phyloP scores from a whole-genome alignment of 2,329 filamentous ascomycete species.

The Zymoseptoria brevis region DNA sequence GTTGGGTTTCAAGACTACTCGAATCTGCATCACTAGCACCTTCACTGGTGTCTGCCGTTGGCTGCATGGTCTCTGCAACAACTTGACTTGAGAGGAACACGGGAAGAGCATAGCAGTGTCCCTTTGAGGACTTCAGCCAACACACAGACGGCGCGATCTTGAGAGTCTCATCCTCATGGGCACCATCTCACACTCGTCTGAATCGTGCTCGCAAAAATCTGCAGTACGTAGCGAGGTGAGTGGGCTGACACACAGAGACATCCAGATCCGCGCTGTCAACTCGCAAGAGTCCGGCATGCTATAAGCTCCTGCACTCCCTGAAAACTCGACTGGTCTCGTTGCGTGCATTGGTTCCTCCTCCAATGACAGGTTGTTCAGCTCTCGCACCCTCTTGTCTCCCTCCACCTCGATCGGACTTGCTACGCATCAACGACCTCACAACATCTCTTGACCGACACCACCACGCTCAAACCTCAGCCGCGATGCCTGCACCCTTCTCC shows the following conservation, averaged over 20 bases:
- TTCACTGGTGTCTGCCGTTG: conserved; percentile 26
- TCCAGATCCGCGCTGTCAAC: conserved; percentile 25
- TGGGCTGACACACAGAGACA: conserved; percentile 37
- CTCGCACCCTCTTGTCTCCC: conserved; percentile 12
- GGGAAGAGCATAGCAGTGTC: conserved; percentile 17
- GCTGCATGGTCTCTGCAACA: not conserved
- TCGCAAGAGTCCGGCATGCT: conserved; percentile 17
- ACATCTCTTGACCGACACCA: conserved; percentile 2
- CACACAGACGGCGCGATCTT: conserved; percentile 37
- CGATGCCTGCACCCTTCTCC: conserved; percentile 45
- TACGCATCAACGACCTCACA: conserved; percentile 16
- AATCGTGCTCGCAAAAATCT: conserved; percentile 37
- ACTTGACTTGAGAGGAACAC: conserved; percentile 7
- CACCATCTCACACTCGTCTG: conserved; percentile 46
- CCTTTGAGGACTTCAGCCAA: conserved; percentile 29
- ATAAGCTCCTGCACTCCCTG: conserved; percentile 25
- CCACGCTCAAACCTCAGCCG: conserved; percentile 22
- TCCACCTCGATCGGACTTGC: conserved; percentile 15
- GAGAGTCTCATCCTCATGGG: conserved; percentile 24
- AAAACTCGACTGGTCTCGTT: conserved; percentile 11
- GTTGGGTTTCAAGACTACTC: conserved; percentile 18
- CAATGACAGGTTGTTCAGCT: conserved; percentile 24
- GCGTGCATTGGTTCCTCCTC: conserved; percentile 4
- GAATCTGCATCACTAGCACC: conserved; percentile 23
- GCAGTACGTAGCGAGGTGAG: conserved; percentile 48